These are phyloP conservation scores for Microsporum canis DNA, from an alignment of 2,329 filamentous ascomycete species.

Conservation along the genomic window DNA sequence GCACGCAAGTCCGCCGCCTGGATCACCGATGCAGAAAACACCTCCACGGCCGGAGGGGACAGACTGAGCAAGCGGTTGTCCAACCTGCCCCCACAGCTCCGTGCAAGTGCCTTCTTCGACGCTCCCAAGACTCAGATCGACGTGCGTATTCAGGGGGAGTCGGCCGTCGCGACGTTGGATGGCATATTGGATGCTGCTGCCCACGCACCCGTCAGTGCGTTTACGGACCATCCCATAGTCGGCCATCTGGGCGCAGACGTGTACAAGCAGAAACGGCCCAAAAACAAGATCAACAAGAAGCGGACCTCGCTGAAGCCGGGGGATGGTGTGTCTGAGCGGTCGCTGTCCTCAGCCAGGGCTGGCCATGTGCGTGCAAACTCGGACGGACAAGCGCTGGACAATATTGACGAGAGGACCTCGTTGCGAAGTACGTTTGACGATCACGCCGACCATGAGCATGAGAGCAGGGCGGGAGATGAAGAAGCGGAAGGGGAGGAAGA, in stretches of 20 bases:
- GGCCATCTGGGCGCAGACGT: conserved; percentile 64
- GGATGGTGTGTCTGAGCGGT: conserved; percentile 8
- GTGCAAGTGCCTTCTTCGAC: conserved; percentile 89
- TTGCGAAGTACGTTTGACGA: conserved; percentile 15
- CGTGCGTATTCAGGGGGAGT: conserved; percentile 55
- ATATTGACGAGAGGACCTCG: conserved; percentile 10
- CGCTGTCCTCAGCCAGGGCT: conserved; percentile 16
- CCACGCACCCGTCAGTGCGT: conserved; percentile 75
- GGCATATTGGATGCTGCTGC: conserved; percentile 85
- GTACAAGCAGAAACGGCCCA: conserved; percentile 46
- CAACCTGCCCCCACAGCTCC: conserved; percentile 66
- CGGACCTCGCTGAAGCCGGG: conserved; percentile 10
- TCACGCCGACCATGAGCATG: conserved; percentile 9
- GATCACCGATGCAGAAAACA: conserved; percentile 25
- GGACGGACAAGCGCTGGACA: conserved; percentile 15
- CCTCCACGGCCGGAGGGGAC: conserved; percentile 14
- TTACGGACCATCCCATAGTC: conserved; percentile 77
- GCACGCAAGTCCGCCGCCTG: conserved; percentile 43
- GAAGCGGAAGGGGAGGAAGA: conserved; percentile 20
- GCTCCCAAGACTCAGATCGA: conserved; percentile 47
- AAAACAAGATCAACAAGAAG: conserved; percentile 22
- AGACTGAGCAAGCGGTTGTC: conserved; percentile 20
- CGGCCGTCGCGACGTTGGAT: conserved; percentile 78
- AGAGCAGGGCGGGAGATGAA: conserved; percentile 6
- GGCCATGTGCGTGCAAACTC: conserved; percentile 10